Base-by-base conservation (phyloP, 2,329 filamentous ascomycete genomes). In the Pseudogymnoascus sp. region DNA sequence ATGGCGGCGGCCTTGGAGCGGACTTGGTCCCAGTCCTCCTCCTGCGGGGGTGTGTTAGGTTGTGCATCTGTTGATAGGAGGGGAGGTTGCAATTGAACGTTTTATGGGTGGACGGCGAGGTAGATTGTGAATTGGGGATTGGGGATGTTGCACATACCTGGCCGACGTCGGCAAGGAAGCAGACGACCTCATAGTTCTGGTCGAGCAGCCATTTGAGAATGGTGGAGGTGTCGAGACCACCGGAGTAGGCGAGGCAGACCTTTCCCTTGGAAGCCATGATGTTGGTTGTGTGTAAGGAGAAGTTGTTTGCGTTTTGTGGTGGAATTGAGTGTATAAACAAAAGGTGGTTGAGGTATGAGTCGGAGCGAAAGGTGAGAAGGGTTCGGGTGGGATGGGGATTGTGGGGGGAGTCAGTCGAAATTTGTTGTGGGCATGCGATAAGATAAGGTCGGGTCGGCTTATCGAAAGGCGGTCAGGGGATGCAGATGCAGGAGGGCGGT, bases 141-240 rank as follows among this genome's bases (percentile, higher is more conserved):
- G 44, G 48, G 29, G n/a, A 55, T 21, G 29, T 55, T 55, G 48
- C 6, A 76, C 78, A 79, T 71, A 87, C 84, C 77, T 91, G 88
- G 63, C 89, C 89, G 68, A 90, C 84, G 76, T 91, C 81, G 77
- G 87, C 88, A 73, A 89, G 79, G 73, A 78, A 81, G 73, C 75
- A 78, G 25, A 73, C 68, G 59, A 65, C 62, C 67, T 81, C 79
- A 70, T 81, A 81, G 38, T 78, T 79, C 69, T 80, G 73, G 68
- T 81, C 79, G 65, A 79, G 75, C 58, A 79, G 72, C 75, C 77
- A 79, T 64, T 72, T 73, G 65, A 78, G 70, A 65, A 76, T 77
- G 69, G 75, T 77, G 67, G 73, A 75, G 65, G 77, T 79, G 67
- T 78, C 76, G 39, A 79, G 72, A 69, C 77, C 77, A 67, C 76